These are phyloP conservation scores for Plasmodium berghei DNA, from an alignment of 169 alveolate genomes.

Conservation along the genomic window DNA sequence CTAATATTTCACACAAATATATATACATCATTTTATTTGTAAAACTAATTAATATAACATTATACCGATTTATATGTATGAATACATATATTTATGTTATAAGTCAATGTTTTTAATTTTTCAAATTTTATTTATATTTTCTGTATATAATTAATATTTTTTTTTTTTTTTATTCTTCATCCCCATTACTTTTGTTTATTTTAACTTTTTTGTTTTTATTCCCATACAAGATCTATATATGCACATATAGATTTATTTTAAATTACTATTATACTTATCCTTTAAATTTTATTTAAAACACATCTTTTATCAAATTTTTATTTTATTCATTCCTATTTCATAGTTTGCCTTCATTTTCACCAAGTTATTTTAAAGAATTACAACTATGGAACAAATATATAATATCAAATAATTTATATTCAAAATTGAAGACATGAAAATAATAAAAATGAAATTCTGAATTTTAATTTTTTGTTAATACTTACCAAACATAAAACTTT, in stretches of 20 bases:
- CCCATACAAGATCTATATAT: background rate
- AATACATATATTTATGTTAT: too few species aligned
- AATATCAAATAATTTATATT: background rate
- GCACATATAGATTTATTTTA: too few species aligned
- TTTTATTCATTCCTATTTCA: too few species aligned
- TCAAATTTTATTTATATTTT: background rate
- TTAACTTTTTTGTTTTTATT: background rate
- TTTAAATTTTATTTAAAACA: too few species aligned
- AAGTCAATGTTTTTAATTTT: too few species aligned
- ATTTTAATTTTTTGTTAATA: conserved; percentile 1
- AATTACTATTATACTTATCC: too few species aligned
- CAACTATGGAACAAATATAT: too few species aligned
- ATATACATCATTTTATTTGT: background rate
- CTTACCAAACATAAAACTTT: conserved; percentile 40
- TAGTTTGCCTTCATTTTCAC: too few species aligned
- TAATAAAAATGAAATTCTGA: background rate
- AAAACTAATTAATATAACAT: background rate
- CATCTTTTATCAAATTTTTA: too few species aligned
- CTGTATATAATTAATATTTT: background rate
- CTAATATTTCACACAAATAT: too few species aligned
- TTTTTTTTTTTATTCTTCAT: background rate
- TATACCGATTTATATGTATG: too few species aligned
- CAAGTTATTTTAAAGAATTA: too few species aligned
- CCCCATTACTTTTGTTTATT: conserved; percentile 1
- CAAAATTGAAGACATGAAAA: conserved; percentile 7